These are phyloP conservation scores for Penicillium sumatraense DNA, from an alignment of 2,329 filamentous ascomycete species.

Conservation along the genomic window DNA sequence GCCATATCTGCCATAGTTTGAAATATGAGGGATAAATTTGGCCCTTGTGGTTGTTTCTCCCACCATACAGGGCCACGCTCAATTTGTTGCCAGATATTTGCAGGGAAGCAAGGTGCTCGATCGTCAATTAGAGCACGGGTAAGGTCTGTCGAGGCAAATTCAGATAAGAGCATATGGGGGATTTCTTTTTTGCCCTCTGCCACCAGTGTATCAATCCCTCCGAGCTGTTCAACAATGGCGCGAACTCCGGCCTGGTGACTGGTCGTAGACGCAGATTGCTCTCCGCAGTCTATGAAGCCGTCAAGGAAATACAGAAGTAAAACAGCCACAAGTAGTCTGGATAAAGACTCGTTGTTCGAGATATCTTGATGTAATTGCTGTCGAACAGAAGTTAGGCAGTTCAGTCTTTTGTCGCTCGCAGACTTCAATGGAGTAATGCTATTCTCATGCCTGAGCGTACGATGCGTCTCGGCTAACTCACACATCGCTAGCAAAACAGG, in stretches of 20 bases:
- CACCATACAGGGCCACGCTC: slow-evolving; percentile 50
- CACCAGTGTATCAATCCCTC: slow-evolving; percentile 36
- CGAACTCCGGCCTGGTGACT: slow-evolving; percentile 44
- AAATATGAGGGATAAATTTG: slow-evolving; percentile 15
- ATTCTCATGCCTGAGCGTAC: slow-evolving; percentile 7
- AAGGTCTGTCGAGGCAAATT: slow-evolving; percentile 51
- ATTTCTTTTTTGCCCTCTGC: slow-evolving; percentile 8
- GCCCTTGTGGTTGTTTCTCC: slow-evolving; percentile 32
- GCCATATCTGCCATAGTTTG: slow-evolving; percentile 20
- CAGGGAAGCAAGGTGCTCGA: slow-evolving; percentile 42
- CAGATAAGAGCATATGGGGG: slow-evolving; percentile 37
- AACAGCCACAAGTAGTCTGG: slow-evolving; percentile 48
- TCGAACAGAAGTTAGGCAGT: slow-evolving; percentile 19
- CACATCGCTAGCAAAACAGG: slow-evolving; percentile 14
- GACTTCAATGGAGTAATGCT: slow-evolving; percentile 10
- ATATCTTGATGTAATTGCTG: slow-evolving; percentile 39
- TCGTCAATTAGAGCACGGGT: slow-evolving; percentile 49
- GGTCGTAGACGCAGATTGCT: slow-evolving; percentile 37
- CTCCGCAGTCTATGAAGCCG: slow-evolving; percentile 43
- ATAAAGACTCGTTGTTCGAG: slow-evolving; percentile 36
- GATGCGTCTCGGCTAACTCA: slow-evolving; percentile 16
- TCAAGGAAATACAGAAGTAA: slow-evolving; percentile 51
- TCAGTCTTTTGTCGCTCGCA: slow-evolving; percentile 9
- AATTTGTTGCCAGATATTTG: slow-evolving; percentile 45
- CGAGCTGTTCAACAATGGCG: slow-evolving; percentile 37